These are phyloP conservation scores for Colletotrichum aenigma DNA, from an alignment of 2,329 filamentous ascomycete genomes.

Conservation along the genomic window DNA sequence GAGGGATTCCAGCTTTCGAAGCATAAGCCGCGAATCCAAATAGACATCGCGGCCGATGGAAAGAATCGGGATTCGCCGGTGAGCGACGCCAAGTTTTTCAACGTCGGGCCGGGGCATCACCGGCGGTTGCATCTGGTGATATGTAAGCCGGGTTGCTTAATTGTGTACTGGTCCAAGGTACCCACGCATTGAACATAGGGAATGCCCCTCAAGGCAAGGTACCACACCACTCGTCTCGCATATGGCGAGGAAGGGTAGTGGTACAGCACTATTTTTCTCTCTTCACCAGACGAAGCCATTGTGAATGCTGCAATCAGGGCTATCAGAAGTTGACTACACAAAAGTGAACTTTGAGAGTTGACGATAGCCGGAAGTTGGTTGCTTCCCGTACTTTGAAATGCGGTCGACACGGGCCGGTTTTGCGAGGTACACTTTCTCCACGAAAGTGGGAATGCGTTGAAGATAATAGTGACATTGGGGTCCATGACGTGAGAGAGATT, in stretches of 20 bases:
- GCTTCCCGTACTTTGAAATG: not conserved
- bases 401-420: not conserved
- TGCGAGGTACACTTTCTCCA: not conserved
- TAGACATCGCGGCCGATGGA: conserved; percentile 72
- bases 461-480: not conserved
- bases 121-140: conserved; percentile 63
- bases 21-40: conserved; percentile 71
- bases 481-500: not conserved
- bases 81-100: conserved; percentile 61
- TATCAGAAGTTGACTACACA: not conserved
- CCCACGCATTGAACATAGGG: conserved; percentile 71
- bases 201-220: conserved; percentile 68
- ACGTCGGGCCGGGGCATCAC: conserved; percentile 71
- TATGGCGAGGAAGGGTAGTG: conserved; percentile 71
- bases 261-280: conserved; percentile 58
- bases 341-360: not conserved
- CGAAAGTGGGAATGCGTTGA: not conserved
- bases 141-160: not conserved
- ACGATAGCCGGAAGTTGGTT: not conserved
- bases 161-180: conserved; percentile 7
- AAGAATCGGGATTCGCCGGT: conserved; percentile 73
- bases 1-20: conserved; percentile 64
- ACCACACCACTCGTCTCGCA: conserved; percentile 68
- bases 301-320: accelerated
- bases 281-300: conserved; percentile 3